Conservation (phyloP, 768 basidiomycete genomes). For the Neoboletus magnificus region DNA sequence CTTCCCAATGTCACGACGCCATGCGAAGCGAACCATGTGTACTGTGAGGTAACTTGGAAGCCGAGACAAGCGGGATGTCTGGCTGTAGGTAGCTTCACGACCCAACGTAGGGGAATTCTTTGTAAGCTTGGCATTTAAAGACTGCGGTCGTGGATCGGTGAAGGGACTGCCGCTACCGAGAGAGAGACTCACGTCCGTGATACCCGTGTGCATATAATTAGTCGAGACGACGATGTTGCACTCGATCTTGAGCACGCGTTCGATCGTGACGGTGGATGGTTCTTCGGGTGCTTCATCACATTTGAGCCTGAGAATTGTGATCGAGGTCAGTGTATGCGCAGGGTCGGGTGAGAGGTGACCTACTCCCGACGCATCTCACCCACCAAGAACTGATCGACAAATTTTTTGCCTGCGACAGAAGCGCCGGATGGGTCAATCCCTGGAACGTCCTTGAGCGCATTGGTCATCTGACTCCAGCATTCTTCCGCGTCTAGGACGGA, state of each 20-base stretch:
- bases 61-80: slow-evolving; percentile 76
- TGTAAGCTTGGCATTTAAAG: slow-evolving; percentile 81
- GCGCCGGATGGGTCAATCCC: slow-evolving; percentile 34
- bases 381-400: slow-evolving; percentile 79
- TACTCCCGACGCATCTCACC: slow-evolving; percentile 76
- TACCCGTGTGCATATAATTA: slow-evolving; percentile 86
- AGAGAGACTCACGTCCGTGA: slow-evolving; percentile 61
- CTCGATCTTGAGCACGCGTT: slow-evolving; percentile 83
- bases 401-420: slow-evolving; percentile 44
- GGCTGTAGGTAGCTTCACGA: slow-evolving; percentile 77
- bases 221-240: slow-evolving; percentile 88
- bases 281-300: slow-evolving; percentile 86
- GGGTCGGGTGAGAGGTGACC: neutral
- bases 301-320: slow-evolving; percentile 49
- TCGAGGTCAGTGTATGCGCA: slow-evolving; percentile 20
- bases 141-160: slow-evolving; percentile 41
- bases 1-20: slow-evolving; percentile 85
- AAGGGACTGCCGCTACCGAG: slow-evolving; percentile 1
- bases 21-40: slow-evolving; percentile 96
- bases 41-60: slow-evolving; percentile 83
- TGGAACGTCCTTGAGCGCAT: slow-evolving; percentile 68
- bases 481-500: slow-evolving; percentile 81
- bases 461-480: slow-evolving; percentile 76
- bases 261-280: slow-evolving; percentile 53
- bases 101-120: slow-evolving; percentile 80